Evolutionary conservation across 768 basidiomycete genomes (phyloP), one percentile per base, ranked within the genome.

Genomic region (Mycena kentingensis): DNA sequence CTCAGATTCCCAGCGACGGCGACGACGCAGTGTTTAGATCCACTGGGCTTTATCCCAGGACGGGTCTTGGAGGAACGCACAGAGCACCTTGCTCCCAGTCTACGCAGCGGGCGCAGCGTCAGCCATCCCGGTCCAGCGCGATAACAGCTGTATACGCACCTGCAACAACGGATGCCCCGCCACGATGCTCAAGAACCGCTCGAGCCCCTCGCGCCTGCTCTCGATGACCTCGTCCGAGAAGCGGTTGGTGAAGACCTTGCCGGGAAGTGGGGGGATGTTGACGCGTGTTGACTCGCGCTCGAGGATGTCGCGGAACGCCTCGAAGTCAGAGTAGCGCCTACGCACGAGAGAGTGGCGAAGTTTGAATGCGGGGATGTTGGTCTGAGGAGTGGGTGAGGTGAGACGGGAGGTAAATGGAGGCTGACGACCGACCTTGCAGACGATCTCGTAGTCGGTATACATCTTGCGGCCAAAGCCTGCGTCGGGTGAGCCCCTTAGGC

Each of bases 161-260:
- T 99, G 96, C 22, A 99, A 74, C 50, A 99, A 74, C 7, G 97
- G 97, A 68, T 99, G 97, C 0, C 97, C 97, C 2, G 97, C 97
- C 42, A 99, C 96, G 57, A 99, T 84, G 61, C 90, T 93, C 63
- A 99, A 70, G 73, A 98, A 99, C 26, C 96, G 77, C 74, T 98
- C 96, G 21, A 98, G 73, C 1, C 96, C 96, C 66, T 98, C 95
- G 60, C 96, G 76, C 53, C 97, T 74, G 49, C 79, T 76, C 70
- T 98, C 96, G 52, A 99, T 98, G 38, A 98, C 89, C 70, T 99
- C 97, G 62, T 98, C 96, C 15, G 93, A 94, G 73, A 98, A 99
- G 32, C 97, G 79, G 65, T 97, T 98, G 27, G 95, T 97, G 73
- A 99, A 99, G 34, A 98, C 92, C 71, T 98, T 99, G 49, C 97